These are phyloP conservation scores for Penicillium sp. DNA, from an alignment of 2,329 filamentous ascomycete species.

Conservation along the genomic window DNA sequence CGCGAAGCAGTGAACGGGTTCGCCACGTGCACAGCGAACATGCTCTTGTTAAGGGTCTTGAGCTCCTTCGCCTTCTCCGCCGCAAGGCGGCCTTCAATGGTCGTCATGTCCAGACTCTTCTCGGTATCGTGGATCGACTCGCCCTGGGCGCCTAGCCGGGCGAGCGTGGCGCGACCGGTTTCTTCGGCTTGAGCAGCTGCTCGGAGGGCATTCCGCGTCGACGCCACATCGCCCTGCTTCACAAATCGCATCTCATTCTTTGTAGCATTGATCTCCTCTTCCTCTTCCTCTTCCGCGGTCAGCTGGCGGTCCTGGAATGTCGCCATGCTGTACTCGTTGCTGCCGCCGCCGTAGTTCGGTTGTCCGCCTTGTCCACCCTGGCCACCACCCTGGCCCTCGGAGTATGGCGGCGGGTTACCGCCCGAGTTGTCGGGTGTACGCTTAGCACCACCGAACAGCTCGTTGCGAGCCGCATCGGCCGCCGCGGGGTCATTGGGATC, in stretches of 20 bases:
- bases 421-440: conserved; percentile 50
- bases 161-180: conserved; percentile 70
- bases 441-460: conserved; percentile 60
- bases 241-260: conserved; percentile 74
- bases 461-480: conserved; percentile 57
- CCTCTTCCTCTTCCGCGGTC: conserved; percentile 77
- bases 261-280: conserved; percentile 69
- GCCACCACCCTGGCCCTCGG: conserved; percentile 20
- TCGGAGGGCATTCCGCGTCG: conserved; percentile 68
- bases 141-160: conserved; percentile 73
- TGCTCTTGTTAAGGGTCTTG: conserved; percentile 81
- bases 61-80: conserved; percentile 81
- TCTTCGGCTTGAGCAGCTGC: conserved; percentile 70
- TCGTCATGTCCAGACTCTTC: conserved; percentile 75
- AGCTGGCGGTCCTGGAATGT: conserved; percentile 71
- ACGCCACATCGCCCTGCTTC: conserved; percentile 75
- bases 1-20: conserved; percentile 75
- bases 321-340: conserved; percentile 37
- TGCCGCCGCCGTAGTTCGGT: conserved; percentile 33
- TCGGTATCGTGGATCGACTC: conserved; percentile 82
- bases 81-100: conserved; percentile 73
- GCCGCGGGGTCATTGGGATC: conserved; percentile 52
- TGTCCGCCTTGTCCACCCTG: conserved; percentile 16
- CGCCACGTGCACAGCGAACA: conserved; percentile 81
- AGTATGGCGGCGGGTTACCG: conserved; percentile 34